These are phyloP conservation scores for Aspergillus transmontanensis DNA, from an alignment of 2,329 filamentous ascomycete genomes.

Conservation along the genomic window DNA sequence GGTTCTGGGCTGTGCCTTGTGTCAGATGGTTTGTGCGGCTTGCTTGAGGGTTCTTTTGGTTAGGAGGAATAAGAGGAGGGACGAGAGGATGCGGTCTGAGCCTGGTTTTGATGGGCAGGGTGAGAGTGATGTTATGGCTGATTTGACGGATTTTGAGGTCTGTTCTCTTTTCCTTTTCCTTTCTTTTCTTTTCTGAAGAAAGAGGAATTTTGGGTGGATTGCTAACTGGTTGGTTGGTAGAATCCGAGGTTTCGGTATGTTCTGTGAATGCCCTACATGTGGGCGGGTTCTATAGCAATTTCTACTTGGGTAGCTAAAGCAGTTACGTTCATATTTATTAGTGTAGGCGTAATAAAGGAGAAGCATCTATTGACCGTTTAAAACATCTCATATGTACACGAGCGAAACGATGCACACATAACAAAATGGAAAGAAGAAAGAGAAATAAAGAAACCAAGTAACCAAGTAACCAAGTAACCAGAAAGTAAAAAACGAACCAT, in stretches of 20 bases:
- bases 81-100: slow-evolving; percentile 15
- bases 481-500: neutral
- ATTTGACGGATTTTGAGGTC: slow-evolving; percentile 34
- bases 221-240: neutral
- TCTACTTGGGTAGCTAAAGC: too few relatives aligned
- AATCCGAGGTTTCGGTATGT: slow-evolving; percentile 11
- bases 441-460: neutral
- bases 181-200: neutral
- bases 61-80: slow-evolving; percentile 24
- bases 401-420: neutral
- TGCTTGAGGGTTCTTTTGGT: slow-evolving; percentile 21
- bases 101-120: neutral
- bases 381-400: neutral
- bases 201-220: neutral
- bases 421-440: neutral
- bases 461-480: neutral
- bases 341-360: neutral
- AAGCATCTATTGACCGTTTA: neutral
- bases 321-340: neutral
- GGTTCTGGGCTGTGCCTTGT: slow-evolving; percentile 42
- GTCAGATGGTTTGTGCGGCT: slow-evolving; percentile 24
- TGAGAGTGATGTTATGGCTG: slow-evolving; percentile 19
- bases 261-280: neutral
- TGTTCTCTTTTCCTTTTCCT: neutral
- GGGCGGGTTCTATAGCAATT: neutral